Evolutionary conservation across 768 basidiomycete genomes (phyloP).

Genomic region (Lactifluus subvellereus): DNA sequence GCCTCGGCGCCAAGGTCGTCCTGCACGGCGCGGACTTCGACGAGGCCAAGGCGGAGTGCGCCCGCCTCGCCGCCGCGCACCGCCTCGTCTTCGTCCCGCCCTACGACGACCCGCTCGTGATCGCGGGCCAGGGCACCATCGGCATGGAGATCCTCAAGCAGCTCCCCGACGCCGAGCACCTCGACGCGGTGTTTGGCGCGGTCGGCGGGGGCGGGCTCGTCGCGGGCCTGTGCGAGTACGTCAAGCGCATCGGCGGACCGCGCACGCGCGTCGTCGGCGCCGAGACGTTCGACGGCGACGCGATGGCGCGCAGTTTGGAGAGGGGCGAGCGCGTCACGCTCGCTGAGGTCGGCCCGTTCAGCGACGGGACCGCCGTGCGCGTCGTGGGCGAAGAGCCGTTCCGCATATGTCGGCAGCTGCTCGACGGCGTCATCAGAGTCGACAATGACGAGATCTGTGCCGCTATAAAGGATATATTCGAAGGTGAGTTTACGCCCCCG

Average conservation of each 20-base stretch:
- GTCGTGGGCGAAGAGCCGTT: conserved; percentile 94
- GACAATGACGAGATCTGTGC: conserved; percentile 98
- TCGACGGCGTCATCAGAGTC: conserved; percentile 79
- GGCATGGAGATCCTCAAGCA: conserved; percentile 96
- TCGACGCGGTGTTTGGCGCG: conserved; percentile 86
- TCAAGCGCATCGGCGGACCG: conserved; percentile 88
- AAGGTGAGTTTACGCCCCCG: conserved; percentile 49
- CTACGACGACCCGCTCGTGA: conserved; percentile 94
- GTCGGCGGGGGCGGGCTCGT: conserved; percentile 93
- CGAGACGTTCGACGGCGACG: conserved; percentile 95
- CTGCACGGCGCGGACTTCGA: conserved; percentile 92
- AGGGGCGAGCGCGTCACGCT: conserved; percentile 79
- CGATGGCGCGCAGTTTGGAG: conserved; percentile 79
- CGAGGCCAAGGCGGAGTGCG: conserved; percentile 92
- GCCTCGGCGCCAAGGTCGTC: conserved; percentile 91
- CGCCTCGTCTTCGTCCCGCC: conserved; percentile 90
- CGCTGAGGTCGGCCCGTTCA: conserved; percentile 90
- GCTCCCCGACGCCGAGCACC: conserved; percentile 58
- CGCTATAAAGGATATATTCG: conserved; percentile 97
- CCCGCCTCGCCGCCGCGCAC: conserved; percentile 68
- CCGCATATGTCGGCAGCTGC: conserved; percentile 77
- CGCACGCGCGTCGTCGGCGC: conserved; percentile 77
- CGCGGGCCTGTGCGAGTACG: conserved; percentile 86
- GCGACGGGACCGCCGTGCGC: conserved; percentile 95
- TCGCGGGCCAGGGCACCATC: conserved; percentile 94